Base-by-base conservation (phyloP, 257 asterid genomes). In the Penstemon davidsonii region DNA sequence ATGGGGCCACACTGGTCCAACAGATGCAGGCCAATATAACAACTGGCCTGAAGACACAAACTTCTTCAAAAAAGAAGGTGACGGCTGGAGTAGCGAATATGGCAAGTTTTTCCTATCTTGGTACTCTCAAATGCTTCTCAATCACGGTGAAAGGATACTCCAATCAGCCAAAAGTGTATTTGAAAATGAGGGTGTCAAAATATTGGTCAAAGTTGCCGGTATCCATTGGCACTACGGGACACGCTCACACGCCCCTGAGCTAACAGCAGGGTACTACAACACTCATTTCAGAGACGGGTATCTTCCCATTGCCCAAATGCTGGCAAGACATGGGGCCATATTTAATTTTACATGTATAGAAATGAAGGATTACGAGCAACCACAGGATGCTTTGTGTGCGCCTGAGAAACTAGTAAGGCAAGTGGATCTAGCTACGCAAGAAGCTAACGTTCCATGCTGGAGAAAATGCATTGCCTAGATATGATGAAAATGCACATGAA, bases 1-100 rank as follows among this genome's bases (percentile, higher is more conserved):
- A 55, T 94, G 97, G 97, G 96, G 99, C 7, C 64, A 70, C 78
- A 85, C 95, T 0, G 96, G 97, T 2, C 97, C 99, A 2, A 94
- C 95, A 0, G 99, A 94, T 62, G 96, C 97, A 0, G 97, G 99
- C 46, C 76, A 87, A 3, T 94, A 94, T 82, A 94, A 94, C 80
- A 91, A 88, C 82, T 94, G 99, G 99, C 97, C 96, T 0, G 99
- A 94, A 52, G 97, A 91, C 81, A 91, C 97, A 10, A 89, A 84
- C 79, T 94, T 94, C 84, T 94, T 94, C 88, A 61, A 69, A 11
- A 91, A 80, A 69, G 97, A 91, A 62, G 87, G 85, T 8, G 96
- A 96, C 0, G 97, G 97, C 3, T 94, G 96, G 96, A 64, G 80
- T 6, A 7, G 83, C 13, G 71, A 58, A 6, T 94, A 84, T 11